Conservation (phyloP, 192 early-diverging fungal genomes). For the Ambispora gerdemannii region DNA sequence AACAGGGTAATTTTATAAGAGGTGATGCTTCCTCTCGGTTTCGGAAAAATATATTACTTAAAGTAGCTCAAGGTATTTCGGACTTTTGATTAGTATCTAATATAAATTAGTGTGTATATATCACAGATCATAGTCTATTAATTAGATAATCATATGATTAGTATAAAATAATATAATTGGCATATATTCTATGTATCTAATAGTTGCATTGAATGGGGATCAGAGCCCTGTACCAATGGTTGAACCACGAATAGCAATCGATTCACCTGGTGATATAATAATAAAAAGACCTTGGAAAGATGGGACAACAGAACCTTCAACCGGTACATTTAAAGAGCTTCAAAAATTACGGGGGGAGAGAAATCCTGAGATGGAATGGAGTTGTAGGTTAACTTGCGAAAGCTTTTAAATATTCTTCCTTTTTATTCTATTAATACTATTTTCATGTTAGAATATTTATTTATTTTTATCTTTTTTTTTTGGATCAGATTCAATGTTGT, state of each 20-base stretch:
- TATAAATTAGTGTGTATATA: background rate
- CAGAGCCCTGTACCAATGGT: background rate
- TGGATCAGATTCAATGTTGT: no score
- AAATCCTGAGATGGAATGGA: background rate
- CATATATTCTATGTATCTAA: background rate
- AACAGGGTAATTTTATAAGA: slow-evolving; percentile 22
- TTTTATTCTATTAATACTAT: background rate
- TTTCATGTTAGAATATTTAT: background rate
- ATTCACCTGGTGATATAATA: slow-evolving; percentile 17
- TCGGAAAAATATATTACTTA: slow-evolving; percentile 23
- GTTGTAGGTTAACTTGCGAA: background rate
- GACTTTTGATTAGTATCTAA: background rate
- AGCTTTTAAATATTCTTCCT: background rate
- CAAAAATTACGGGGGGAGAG: slow-evolving; percentile 1
- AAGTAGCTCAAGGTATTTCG: slow-evolving; percentile 26
- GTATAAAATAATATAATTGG: background rate
- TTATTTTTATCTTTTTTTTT: no score
- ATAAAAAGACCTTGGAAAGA: slow-evolving; percentile 30
- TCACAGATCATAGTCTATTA: background rate
- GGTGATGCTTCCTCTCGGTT: slow-evolving; percentile 29
- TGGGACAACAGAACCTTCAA: slow-evolving; percentile 25
- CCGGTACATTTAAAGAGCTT: slow-evolving; percentile 21
- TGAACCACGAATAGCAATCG: slow-evolving; percentile 9
- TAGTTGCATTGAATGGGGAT: background rate
- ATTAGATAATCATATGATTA: background rate